These are phyloP conservation scores for Podila minutissima DNA, from an alignment of 192 early-diverging fungal species.

Conservation along the genomic window DNA sequence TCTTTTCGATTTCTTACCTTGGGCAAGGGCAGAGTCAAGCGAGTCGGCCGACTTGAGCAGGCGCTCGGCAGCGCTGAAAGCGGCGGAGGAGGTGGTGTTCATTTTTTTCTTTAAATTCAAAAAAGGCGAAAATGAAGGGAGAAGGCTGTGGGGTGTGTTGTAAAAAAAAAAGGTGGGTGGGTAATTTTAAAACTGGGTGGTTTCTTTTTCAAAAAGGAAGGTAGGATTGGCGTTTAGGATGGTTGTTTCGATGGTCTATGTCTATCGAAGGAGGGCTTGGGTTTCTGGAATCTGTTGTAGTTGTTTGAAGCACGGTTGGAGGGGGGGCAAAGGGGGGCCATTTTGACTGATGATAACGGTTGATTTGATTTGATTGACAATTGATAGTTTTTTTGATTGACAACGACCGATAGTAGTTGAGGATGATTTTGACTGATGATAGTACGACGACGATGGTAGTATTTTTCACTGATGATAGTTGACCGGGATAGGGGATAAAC, in stretches of 20 bases:
- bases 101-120: constrained; percentile 8
- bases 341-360: constrained; percentile 6
- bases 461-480: constrained; percentile 18
- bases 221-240: constrained; percentile 16
- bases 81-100: neutral
- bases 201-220: neutral
- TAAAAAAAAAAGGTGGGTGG: neutral
- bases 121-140: neutral
- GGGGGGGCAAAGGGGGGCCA: constrained; percentile 32
- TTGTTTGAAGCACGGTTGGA: constrained; percentile 23
- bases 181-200: constrained; percentile 6
- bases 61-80: constrained; percentile 23
- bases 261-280: constrained; percentile 46
- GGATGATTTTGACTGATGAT: constrained; percentile 15
- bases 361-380: constrained; percentile 4
- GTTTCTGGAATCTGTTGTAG: constrained; percentile 34
- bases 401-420: neutral
- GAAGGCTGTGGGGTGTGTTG: neutral
- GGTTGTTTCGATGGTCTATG: constrained; percentile 37
- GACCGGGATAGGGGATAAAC: constrained; percentile 2
- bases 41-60: constrained; percentile 39
- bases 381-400: constrained; percentile 6
- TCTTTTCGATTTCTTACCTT: constrained; percentile 15
- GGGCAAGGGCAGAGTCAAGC: constrained; percentile 29
- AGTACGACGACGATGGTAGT: constrained; percentile 1